Base-by-base conservation (phyloP, 2,329 filamentous ascomycete genomes). In the Trematosphaeria pertusa region DNA sequence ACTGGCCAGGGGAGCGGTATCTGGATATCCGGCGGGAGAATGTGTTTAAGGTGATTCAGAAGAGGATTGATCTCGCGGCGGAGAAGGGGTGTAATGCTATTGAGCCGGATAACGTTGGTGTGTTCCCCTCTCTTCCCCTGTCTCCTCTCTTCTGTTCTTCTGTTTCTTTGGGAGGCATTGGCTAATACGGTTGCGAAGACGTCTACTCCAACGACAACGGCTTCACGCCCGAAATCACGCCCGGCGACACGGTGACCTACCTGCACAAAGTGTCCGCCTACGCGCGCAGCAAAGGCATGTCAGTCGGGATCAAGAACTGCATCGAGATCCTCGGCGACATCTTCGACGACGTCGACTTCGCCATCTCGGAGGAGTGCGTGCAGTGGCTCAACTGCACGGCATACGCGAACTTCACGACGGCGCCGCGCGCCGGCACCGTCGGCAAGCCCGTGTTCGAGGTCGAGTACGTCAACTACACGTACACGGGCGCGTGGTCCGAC, bases 41-140 rank as follows among this genome's bases (percentile, higher is more conserved):
- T 12, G 59, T 63, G 4, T 48, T 62, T 24, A 49, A 62, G 9
- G 53, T 64, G 11, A 64, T 65, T 37, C 48, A 56, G 48, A 56
- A 56, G 42, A 32, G 61, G n/a, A 61, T 65, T 19, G 58, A 62
- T 33, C 36, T 62, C 5, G 61, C 61, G 7, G 42, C 33, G n/a
- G 3, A 49, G 3, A 71, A 69, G 39, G 70, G 69, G 0, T 73
- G 71, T 38, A 64, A 72, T 49, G 68, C 67, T 4, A 63, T 73
- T 21, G 71, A 74, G 47, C 71, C 71, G 1, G 71, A 67, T 40
- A 67, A 67, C 44, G 54, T 64, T 33, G 61, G 50, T 64, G 32
- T 12, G 60, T 62, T 15, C 12, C 21, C 12, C 21, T 9, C 22
- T 46, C 36, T 30, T 15, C 28, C 15, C 26, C 14, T 17, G 10